phyloP scores from a whole-genome alignment of 306 rosid genomes.

The Dryas drummondii region DNA sequence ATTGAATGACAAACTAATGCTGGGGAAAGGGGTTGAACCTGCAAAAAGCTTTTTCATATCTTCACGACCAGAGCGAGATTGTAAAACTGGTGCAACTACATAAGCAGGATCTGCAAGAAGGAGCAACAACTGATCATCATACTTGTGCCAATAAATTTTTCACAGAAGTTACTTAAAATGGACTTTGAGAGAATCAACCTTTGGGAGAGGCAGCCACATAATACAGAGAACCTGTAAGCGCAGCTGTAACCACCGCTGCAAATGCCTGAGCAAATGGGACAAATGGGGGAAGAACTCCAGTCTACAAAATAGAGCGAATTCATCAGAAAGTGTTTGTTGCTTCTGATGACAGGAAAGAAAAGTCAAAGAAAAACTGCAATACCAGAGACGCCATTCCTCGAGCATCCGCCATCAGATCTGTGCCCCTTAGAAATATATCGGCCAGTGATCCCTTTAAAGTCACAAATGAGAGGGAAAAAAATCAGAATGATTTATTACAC shows the following conservation, averaged over 20 bases:
- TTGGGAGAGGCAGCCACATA: slow-evolving; percentile 92
- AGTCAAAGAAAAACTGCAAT: slow-evolving; percentile 15
- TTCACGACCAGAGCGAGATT: slow-evolving; percentile 68
- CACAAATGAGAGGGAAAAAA: slow-evolving; percentile 2
- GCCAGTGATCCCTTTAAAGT: slow-evolving; percentile 82
- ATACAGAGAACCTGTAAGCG: slow-evolving; percentile 85
- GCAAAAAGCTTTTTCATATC: slow-evolving; percentile 82
- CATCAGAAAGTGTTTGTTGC: slow-evolving; percentile 16
- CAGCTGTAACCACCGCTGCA: slow-evolving; percentile 91
- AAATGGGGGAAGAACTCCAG: slow-evolving; percentile 87
- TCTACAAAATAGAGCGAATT: slow-evolving; percentile 39
- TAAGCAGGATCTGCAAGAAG: slow-evolving; percentile 76
- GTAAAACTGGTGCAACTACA: slow-evolving; percentile 83
- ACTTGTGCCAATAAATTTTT: background rate
- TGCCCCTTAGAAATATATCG: slow-evolving; percentile 79
- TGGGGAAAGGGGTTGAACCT: slow-evolving; percentile 48
- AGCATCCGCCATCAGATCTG: slow-evolving; percentile 64
- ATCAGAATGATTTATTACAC: slow-evolving; percentile 3
- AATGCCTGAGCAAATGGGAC: slow-evolving; percentile 98
- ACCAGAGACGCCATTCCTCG: slow-evolving; percentile 97
- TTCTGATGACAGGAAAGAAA: slow-evolving; percentile 4
- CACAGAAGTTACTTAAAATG: slow-evolving; percentile 2
- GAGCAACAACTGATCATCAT: slow-evolving; percentile 13
- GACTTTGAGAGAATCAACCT: slow-evolving; percentile 44
- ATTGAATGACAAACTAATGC: background rate